These are phyloP conservation scores for Cordyceps tenuipes DNA, from an alignment of 2,329 filamentous ascomycete genomes.

Conservation along the genomic window DNA sequence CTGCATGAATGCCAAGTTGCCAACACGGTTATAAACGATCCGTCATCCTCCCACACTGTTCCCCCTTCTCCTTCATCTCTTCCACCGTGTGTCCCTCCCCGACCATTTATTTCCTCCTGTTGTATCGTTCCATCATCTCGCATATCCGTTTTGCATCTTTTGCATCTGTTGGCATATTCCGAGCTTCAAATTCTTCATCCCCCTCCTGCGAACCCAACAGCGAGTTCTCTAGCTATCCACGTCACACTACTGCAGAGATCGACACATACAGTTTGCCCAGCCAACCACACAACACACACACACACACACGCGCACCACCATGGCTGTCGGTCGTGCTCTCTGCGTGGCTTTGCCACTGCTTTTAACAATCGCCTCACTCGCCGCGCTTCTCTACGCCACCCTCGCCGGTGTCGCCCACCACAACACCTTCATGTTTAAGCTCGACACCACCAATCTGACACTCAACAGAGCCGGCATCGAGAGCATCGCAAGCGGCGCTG, in stretches of 20 bases:
- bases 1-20: neutral
- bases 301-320: slow-evolving; percentile 23
- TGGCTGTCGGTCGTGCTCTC: slow-evolving; percentile 65
- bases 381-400: slow-evolving; percentile 55
- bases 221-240: neutral
- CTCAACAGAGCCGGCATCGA: slow-evolving; percentile 30
- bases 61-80: neutral
- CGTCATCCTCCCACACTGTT: neutral
- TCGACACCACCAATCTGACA: slow-evolving; percentile 55
- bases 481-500: slow-evolving; percentile 16
- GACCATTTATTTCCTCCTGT: neutral
- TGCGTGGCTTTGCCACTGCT: slow-evolving; percentile 84
- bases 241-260: neutral
- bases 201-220: neutral
- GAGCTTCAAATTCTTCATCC: neutral
- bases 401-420: slow-evolving; percentile 50
- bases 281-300: neutral
- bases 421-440: slow-evolving; percentile 48
- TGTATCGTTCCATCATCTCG: neutral
- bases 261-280: neutral
- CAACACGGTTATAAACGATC: slow-evolving; percentile 1
- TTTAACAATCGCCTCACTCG: slow-evolving; percentile 67
- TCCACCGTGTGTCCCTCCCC: neutral
- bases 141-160: neutral
- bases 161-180: too few species aligned